Percentiles rank a stretch among this genome's conserved stretches.
Conservation (phyloP, 2,329 filamentous ascomycete genomes). For the Periconia digitata region DNA sequence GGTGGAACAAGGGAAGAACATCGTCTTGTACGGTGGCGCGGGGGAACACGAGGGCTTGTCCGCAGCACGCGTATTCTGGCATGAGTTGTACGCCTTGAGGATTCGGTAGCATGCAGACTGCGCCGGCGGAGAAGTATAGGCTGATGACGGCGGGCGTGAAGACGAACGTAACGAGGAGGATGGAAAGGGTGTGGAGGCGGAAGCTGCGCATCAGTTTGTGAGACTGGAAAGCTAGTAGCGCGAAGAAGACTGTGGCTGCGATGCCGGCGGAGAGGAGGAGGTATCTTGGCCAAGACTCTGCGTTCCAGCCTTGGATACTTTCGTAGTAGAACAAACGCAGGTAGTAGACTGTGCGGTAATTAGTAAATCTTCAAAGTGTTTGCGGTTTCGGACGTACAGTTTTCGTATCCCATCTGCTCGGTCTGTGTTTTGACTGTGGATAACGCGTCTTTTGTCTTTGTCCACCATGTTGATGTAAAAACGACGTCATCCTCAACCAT, state of each 20-base stretch:
- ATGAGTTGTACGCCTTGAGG: neutral
- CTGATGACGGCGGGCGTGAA: neutral
- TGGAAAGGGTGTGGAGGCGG: neutral
- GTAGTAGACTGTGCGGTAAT: too few relatives aligned
- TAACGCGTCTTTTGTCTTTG: neutral
- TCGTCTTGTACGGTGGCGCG: neutral
- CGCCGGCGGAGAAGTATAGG: neutral
- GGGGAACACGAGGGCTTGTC: neutral
- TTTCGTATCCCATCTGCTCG: neutral
- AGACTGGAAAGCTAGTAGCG: neutral
- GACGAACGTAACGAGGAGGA: neutral
- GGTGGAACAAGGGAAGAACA: neutral
- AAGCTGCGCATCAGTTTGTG: neutral
- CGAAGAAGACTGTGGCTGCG: neutral
- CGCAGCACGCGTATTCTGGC: neutral
- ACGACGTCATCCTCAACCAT: neutral
- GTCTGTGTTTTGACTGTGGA: neutral
- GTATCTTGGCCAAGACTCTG: neutral
- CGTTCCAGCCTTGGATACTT: neutral
- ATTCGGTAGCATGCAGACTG: neutral
- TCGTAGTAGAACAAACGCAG: neutral
- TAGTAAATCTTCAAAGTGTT: neutral
- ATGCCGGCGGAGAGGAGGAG: neutral
- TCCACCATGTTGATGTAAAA: neutral
- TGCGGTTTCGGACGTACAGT: neutral